These are phyloP conservation scores for Candida dendrica DNA, from an alignment of 805 yeast genomes.

Conservation along the genomic window DNA sequence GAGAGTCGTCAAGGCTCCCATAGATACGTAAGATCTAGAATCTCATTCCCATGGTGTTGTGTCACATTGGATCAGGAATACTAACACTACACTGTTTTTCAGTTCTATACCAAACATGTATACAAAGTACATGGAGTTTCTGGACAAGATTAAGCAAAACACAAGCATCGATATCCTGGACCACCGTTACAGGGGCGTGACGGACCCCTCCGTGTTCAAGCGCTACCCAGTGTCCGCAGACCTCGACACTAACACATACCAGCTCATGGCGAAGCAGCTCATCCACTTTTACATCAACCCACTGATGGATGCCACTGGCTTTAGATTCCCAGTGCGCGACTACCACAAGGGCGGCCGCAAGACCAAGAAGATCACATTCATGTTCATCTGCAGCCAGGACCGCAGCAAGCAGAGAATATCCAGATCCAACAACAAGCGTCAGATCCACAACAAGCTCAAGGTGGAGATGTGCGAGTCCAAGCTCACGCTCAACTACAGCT, in stretches of 20 bases:
- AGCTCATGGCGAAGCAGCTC: constrained; percentile 27
- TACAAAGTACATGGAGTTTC: constrained; percentile 26
- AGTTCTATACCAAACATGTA: constrained; percentile 18
- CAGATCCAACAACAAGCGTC: constrained; percentile 31
- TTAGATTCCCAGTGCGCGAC: constrained; percentile 36
- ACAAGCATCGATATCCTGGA: constrained; percentile 27
- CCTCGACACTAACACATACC: constrained; percentile 25
- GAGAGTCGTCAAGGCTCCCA: constrained; percentile 21
- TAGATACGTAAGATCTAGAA: constrained; percentile 7
- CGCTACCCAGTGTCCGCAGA: constrained; percentile 24
- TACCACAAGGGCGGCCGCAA: constrained; percentile 36
- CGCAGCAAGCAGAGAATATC: constrained; percentile 34
- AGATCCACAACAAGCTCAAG: constrained; percentile 31
- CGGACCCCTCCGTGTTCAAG: constrained; percentile 25
- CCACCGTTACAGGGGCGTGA: constrained; percentile 26
- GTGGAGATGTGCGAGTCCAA: constrained; percentile 34
- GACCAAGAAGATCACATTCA: constrained; percentile 34
- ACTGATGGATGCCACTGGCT: constrained; percentile 33
- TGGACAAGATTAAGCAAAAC: constrained; percentile 28
- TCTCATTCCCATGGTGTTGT: too few relatives aligned
- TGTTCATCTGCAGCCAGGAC: constrained; percentile 40
- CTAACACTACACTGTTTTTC: background rate
- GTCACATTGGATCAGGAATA: too few relatives aligned
- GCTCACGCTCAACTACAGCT: constrained; percentile 30
- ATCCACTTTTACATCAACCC: constrained; percentile 31